Conservation (phyloP, 2,329 filamentous ascomycete species). For the Xylariales sp. region DNA sequence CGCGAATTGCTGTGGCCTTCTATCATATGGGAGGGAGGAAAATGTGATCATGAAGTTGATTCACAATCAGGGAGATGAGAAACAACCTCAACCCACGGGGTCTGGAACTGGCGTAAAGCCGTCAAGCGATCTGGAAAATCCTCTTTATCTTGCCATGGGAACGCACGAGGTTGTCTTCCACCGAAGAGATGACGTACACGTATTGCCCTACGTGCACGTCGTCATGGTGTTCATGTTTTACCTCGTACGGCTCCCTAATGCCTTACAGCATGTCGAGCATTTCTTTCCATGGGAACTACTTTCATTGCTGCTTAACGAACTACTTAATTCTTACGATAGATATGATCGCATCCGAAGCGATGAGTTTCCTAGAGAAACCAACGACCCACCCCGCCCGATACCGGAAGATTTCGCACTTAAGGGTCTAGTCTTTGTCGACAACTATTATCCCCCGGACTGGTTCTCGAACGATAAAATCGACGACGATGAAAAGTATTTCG, state of each 20-base stretch:
- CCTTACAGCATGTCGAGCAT: conserved; percentile 57
- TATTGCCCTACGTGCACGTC: conserved; percentile 72
- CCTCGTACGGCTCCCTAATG: conserved; percentile 55
- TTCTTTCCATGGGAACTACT: conserved; percentile 66
- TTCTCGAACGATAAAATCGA: conserved; percentile 69
- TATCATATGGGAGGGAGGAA: conserved; percentile 64
- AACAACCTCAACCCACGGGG: conserved; percentile 40
- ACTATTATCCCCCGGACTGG: conserved; percentile 69
- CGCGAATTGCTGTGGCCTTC: conserved; percentile 63
- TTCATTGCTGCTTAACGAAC: conserved; percentile 54
- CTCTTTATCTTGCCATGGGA: conserved; percentile 43
- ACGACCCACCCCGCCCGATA: conserved; percentile 63
- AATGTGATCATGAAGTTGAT: conserved; percentile 60
- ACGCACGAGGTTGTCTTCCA: conserved; percentile 57
- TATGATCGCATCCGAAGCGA: conserved; percentile 54
- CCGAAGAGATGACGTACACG: conserved; percentile 67
- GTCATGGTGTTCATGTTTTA: conserved; percentile 69
- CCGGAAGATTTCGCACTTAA: conserved; percentile 77
- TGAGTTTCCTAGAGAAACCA: conserved; percentile 61
- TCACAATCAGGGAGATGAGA: conserved; percentile 47
- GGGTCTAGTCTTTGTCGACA: conserved; percentile 69
- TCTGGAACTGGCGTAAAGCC: conserved; percentile 40
- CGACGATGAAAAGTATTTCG: conserved; percentile 75
- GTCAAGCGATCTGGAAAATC: conserved; percentile 40
- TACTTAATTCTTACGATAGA: conserved; percentile 48